Evolutionary conservation across 2,329 filamentous ascomycete genomes (phyloP), one percentile per base, ranked within the genome.

Genomic region (Pyrenophora graminea): DNA sequence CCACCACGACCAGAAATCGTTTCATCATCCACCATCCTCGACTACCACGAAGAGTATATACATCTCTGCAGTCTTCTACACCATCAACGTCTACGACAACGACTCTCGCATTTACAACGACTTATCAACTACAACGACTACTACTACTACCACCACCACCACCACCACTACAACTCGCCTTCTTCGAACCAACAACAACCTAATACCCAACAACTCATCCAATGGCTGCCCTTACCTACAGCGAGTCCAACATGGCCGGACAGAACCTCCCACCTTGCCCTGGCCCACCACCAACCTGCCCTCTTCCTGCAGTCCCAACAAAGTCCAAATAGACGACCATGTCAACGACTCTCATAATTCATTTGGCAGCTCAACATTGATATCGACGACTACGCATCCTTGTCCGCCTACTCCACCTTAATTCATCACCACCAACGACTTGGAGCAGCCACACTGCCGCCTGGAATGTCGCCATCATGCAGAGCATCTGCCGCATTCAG

Each of bases 181-280:
- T 19, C 51, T 47, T 41, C 27, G 50, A 41, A 40, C 42, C 32
- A 34, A n/a, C 38, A 41, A 17, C 38, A 41, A n/a, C 44, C 46
- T 25, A 25, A 25, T 25, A 25, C 7, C 15, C 15, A 15, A 15
- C 23, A 25, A 48, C 39, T 51, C 49, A 48, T 48, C 60, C 66
- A 71, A 70, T 70, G 67, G 66, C 66, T 55, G 66, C 66, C 43
- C 60, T 64, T 58, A 58, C 63, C 58, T 68, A 72, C 69, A 67
- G 77, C 62, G 69, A 72, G 58, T 63, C 63, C 58, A 66, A 59
- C 59, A 73, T 73, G 70, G 58, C 67, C 50, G 63, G 67, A 41
- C 65, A 75, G 51, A 77, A 74, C 65, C 74, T 78, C 38, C 76
- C 76, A 53, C 77, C 77, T 27, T 77, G 75, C 71, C 77, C 77